phyloP scores from a whole-genome alignment of 176 grass and related monocot genomes.

The Musa itinerans region DNA sequence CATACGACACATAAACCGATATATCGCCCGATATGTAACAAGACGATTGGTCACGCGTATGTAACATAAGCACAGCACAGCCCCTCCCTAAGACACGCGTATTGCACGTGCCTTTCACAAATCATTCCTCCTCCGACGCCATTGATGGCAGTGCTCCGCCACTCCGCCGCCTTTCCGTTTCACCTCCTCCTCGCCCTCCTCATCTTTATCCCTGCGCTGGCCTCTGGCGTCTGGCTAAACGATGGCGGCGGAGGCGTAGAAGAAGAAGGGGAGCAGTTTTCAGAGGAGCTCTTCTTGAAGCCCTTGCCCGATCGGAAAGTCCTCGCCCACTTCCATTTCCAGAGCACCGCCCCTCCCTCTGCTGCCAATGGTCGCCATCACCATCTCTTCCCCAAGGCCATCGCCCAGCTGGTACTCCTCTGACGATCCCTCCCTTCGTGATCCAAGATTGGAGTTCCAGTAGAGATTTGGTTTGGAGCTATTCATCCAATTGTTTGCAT shows the following conservation, averaged over 20 bases:
- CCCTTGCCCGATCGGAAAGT: slow-evolving; percentile 76
- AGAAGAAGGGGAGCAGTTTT: slow-evolving; percentile 43
- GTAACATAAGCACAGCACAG: too few relatives aligned
- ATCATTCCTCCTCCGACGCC: background rate
- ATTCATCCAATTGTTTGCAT: background rate
- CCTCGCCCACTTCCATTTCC: slow-evolving; percentile 83
- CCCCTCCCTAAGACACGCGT: background rate
- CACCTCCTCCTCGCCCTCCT: slow-evolving; percentile 1
- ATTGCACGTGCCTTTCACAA: background rate
- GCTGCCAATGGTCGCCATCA: slow-evolving; percentile 38
- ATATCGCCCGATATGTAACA: too few relatives aligned
- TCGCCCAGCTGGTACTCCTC: slow-evolving; percentile 65
- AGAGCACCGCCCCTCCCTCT: slow-evolving; percentile 44
- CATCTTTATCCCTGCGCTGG: slow-evolving; percentile 4
- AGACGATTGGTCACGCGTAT: too few relatives aligned
- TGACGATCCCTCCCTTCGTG: slow-evolving; percentile 10
- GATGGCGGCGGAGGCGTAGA: background rate
- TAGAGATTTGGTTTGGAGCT: background rate
- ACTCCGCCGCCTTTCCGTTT: background rate
- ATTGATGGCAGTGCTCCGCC: slow-evolving; percentile 6
- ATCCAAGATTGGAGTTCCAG: background rate
- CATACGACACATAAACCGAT: too few relatives aligned
- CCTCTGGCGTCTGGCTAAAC: background rate
- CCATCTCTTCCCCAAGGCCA: slow-evolving; percentile 81
- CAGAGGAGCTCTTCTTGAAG: slow-evolving; percentile 74